Conservation (phyloP, 352 stramenopile genomes). For the Globisporangium spiculum region DNA sequence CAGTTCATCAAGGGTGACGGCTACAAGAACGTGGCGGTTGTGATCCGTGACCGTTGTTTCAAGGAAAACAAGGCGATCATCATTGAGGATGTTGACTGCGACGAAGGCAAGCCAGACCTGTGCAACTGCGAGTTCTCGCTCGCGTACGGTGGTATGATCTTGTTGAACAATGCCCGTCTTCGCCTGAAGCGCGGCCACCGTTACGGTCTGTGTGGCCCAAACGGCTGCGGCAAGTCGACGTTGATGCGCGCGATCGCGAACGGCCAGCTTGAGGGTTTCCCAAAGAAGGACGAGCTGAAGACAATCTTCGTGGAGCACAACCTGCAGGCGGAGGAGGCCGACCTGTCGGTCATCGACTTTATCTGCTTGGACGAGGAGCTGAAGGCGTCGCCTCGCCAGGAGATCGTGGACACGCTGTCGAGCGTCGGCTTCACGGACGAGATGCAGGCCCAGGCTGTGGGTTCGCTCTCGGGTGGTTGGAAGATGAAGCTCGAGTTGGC, state of each 20-base stretch:
- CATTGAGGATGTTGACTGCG: constrained; percentile 95
- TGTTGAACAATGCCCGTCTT: constrained; percentile 91
- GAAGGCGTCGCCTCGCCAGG: constrained; percentile 86
- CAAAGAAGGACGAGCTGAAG: constrained; percentile 91
- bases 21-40: constrained; percentile 61
- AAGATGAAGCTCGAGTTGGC: constrained; percentile 95
- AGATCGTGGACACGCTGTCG: constrained; percentile 90
- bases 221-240: constrained; percentile 95
- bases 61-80: constrained; percentile 90
- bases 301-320: constrained; percentile 98
- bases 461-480: constrained; percentile 94
- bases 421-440: constrained; percentile 93
- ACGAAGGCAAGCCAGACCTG: constrained; percentile 96
- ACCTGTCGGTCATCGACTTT: constrained; percentile 84
- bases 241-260: constrained; percentile 96
- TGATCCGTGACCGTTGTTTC: constrained; percentile 85
- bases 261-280: constrained; percentile 96
- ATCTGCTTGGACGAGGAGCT: constrained; percentile 87
- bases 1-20: constrained; percentile 64
- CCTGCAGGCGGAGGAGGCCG: constrained; percentile 88
- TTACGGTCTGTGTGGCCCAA: constrained; percentile 94
- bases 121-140: constrained; percentile 99
- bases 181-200: constrained; percentile 89
- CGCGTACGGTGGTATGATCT: constrained; percentile 92
- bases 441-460: constrained; percentile 92